These are phyloP conservation scores for Ammopiptanthus mongolicus DNA, from an alignment of 306 rosid species.

Conservation along the genomic window DNA sequence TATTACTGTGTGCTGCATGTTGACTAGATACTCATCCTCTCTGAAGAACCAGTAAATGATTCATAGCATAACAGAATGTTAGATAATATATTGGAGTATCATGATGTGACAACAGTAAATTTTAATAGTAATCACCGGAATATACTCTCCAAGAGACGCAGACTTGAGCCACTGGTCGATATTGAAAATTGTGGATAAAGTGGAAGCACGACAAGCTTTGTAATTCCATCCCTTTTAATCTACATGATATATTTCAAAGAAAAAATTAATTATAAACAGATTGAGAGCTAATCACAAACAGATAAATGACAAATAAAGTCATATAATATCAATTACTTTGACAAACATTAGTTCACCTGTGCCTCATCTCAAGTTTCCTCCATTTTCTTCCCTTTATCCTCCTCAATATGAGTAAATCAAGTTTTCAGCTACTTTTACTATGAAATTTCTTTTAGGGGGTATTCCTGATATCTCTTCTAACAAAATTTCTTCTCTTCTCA, in stretches of 20 bases:
- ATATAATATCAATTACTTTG: background rate
- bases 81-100: background rate
- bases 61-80: slow-evolving; percentile 19
- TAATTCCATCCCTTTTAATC: slow-evolving; percentile 87
- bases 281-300: background rate
- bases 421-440: background rate
- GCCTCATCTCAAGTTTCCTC: background rate
- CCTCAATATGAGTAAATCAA: background rate
- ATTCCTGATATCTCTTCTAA: background rate
- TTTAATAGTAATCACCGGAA: slow-evolving; percentile 53
- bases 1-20: slow-evolving; percentile 97
- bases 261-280: slow-evolving; percentile 21
- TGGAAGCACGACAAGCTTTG: slow-evolving; percentile 97
- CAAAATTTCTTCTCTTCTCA: background rate
- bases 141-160: slow-evolving; percentile 93
- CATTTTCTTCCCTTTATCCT: background rate
- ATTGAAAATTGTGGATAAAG: slow-evolving; percentile 99
- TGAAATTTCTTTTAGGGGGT: background rate
- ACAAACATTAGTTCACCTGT: background rate
- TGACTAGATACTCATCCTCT: slow-evolving; percentile 93
- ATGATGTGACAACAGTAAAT: background rate
- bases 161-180: slow-evolving; percentile 97
- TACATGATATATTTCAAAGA: slow-evolving; percentile 29
- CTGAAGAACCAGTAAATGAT: slow-evolving; percentile 38
- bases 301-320: slow-evolving; percentile 3